Conservation (phyloP, 257 asterid species). For the Ocimum tenuiflorum region DNA sequence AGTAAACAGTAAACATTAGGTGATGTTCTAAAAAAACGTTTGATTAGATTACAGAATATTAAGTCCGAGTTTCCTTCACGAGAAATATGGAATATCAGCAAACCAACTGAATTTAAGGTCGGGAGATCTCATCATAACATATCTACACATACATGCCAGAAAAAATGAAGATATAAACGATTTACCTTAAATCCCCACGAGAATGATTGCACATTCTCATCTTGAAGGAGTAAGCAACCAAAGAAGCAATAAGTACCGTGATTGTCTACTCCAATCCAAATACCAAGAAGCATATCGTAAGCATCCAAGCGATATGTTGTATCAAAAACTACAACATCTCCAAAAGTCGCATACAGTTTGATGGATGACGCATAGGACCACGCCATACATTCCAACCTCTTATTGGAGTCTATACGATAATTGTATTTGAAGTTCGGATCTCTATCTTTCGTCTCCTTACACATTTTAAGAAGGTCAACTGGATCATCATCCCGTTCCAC, state of each 20-base stretch:
- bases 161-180: not conserved
- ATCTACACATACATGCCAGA: too few relatives aligned
- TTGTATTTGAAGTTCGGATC: conserved; percentile 45
- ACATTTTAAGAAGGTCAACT: conserved; percentile 48
- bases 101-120: not conserved
- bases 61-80: not conserved
- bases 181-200: conserved; percentile 60
- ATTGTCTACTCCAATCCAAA: conserved; percentile 63
- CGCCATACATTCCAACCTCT: conserved; percentile 45
- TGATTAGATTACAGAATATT: not conserved
- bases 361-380: conserved; percentile 55
- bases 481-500: conserved; percentile 46
- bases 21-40: not conserved
- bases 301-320: conserved; percentile 49
- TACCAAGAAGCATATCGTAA: conserved; percentile 54
- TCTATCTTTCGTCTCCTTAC: conserved; percentile 47
- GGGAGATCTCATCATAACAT: not conserved
- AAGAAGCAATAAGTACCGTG: conserved; percentile 53
- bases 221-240: conserved; percentile 55
- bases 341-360: conserved; percentile 39
- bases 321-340: conserved; percentile 52
- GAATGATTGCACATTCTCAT: conserved; percentile 51
- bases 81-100: not conserved
- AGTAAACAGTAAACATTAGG: not conserved
- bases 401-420: conserved; percentile 38